Evolutionary conservation across 108 stramenopile species (phyloP), one percentile per base, ranked within the genome.

Genomic region (Asterionellopsis glacialis): DNA sequence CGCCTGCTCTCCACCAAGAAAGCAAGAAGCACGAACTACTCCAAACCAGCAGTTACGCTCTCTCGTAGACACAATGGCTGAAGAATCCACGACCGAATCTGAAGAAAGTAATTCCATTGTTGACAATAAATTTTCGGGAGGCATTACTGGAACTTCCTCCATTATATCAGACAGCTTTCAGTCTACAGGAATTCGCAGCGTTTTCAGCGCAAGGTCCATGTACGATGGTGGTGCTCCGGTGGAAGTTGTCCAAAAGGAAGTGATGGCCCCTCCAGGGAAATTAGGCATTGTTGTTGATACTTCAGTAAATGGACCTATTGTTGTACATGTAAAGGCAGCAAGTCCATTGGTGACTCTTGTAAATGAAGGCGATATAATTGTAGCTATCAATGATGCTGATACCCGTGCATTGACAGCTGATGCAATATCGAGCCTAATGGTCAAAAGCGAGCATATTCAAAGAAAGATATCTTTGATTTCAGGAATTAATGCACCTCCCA

Each of bases 271-370:
- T 15, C 68, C 85, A 4, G 91, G 91, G 18, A 89, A 85, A 58
- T 62, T 93, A 25, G 91, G 91, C 22, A 81, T 93, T 62, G 79
- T 92, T 11, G 83, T 92, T 73, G 91, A 92, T 61, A 88, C 86
- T 16, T 74, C 82, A 16, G 65, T 74, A n/a, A 63, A 86, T 40
- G 91, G 91, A n/a, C 91, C 91, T 27, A 66, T 88, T 7, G 81
- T 92, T 11, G 79, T 87, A 53, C 61, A 58, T 44, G 74, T 93
- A 19, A 83, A 89, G 27, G 41, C 45, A 18, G 75, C 44, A 12
- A 77, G 75, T 44, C 65, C 79, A 10, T 44, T 93, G 22, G 69
- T 72, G 57, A 86, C 82, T 38, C 62, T 72, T 33, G 42, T 92
- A 0, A 68, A 67, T 26, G 62, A 65, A 10, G 91, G 91, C n/a